Percentiles rank a stretch among this genome's conserved stretches.
These are phyloP conservation scores for Albugo laibachii DNA, from an alignment of 352 stramenopile species.

Conservation along the genomic window DNA sequence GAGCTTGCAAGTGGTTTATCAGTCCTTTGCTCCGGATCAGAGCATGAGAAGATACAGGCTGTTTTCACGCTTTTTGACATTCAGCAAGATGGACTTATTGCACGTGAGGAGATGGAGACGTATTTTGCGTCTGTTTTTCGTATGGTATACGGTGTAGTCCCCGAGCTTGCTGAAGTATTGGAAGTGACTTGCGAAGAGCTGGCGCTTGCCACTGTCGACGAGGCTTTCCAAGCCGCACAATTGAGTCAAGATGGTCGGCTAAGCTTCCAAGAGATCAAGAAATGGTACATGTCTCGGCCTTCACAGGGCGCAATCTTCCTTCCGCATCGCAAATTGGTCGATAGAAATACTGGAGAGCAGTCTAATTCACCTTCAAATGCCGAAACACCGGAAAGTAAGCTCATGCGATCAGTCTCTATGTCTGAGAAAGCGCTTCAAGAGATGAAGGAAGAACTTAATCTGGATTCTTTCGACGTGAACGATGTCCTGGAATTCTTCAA, in stretches of 20 bases:
- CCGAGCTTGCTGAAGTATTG: conserved; percentile 17
- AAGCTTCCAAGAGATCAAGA: conserved; percentile 9
- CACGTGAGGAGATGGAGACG: conserved; percentile 63
- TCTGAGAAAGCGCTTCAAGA: conserved; percentile 29
- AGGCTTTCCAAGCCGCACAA: conserved; percentile 44
- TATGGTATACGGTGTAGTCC: conserved; percentile 57
- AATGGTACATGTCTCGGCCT: conserved; percentile 6
- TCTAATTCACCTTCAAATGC: conserved; percentile 3
- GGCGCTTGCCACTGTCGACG: conserved; percentile 34
- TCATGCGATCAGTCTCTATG: not conserved
- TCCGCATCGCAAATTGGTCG: conserved; percentile 5
- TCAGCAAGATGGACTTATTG: conserved; percentile 74
- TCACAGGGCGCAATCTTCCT: conserved; percentile 10
- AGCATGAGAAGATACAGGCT: conserved; percentile 62
- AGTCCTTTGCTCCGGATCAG: conserved; percentile 51
- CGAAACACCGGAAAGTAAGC: not conserved
- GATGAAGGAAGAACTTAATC: conserved; percentile 64
- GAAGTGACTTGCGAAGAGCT: conserved; percentile 48
- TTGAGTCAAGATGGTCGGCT: conserved; percentile 19
- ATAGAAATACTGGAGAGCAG: conserved; percentile 2
- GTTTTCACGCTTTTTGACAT: conserved; percentile 78
- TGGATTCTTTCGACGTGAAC: conserved; percentile 62
- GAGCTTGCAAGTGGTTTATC: conserved; percentile 70
- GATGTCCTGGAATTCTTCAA: conserved; percentile 79
- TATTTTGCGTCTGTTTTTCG: conserved; percentile 72